Percentiles rank a stretch among this genome's conserved stretches.
phyloP scores from a whole-genome alignment of 129 eudicot species.

The Oenanthe sinensis region DNA sequence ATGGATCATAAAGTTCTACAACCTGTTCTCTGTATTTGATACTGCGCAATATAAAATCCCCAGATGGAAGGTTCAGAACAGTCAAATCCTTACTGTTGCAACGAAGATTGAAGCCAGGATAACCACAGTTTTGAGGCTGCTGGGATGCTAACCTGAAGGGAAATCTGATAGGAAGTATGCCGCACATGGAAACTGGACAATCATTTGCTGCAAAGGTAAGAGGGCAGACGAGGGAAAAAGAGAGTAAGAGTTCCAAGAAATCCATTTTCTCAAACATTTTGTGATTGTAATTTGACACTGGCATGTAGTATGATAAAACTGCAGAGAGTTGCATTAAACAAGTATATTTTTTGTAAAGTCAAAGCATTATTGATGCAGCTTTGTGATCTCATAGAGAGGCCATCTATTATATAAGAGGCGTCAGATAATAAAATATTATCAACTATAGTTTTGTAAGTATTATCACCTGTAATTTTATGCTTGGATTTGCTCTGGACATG shows the following conservation, averaged over 20 bases:
- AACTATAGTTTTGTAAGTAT: background rate
- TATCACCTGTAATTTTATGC: background rate
- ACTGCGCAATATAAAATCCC: constrained; percentile 20
- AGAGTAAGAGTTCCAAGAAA: constrained; percentile 5
- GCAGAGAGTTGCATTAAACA: background rate
- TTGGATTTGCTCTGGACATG: background rate
- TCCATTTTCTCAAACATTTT: constrained; percentile 4
- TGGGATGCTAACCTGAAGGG: constrained; percentile 21
- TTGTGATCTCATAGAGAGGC: background rate
- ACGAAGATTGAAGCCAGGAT: constrained; percentile 24
- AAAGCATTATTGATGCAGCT: constrained; percentile 8
- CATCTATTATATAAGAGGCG: background rate
- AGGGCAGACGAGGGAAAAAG: constrained; percentile 1
- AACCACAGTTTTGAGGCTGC: constrained; percentile 22
- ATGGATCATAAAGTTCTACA: constrained; percentile 16
- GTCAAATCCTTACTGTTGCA: constrained; percentile 15
- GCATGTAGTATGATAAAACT: background rate
- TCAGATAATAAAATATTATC: background rate
- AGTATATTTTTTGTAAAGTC: background rate
- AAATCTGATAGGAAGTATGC: constrained; percentile 16
- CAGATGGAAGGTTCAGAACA: constrained; percentile 19
- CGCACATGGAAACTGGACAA: constrained; percentile 16
- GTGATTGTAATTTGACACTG: background rate
- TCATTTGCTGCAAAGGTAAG: constrained; percentile 6
- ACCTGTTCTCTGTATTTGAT: constrained; percentile 15